Base-by-base conservation (phyloP, 2,329 filamentous ascomycete genomes). In the Penicillium sp. region DNA sequence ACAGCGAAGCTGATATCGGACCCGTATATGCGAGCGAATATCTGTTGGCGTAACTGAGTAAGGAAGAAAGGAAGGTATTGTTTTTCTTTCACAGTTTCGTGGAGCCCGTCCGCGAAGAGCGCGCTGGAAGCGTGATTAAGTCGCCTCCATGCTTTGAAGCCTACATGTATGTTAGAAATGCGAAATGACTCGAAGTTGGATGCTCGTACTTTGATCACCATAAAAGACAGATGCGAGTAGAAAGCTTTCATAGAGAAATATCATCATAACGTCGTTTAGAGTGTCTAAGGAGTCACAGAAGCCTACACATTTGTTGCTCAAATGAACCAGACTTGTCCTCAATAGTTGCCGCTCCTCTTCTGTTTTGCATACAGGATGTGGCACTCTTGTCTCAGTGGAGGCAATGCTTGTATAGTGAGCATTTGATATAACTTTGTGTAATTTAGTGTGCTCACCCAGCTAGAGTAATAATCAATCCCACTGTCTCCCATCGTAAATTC, bases 1-100 rank as follows among this genome's bases (percentile, higher is more conserved):
- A 57, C 55, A 8, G 55, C 55, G 43, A 57, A 57, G 26, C 55
- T 57, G 5, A 57, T 57, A 49, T 57, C 55, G 21, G 55, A 57
- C n/a, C 55, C 55, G 21, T 57, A 57, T 26, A 57, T 57, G 33
- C 55, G 40, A 30, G 55, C 55, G 43, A 57, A 57, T 12, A 52
- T 57, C 47, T 57, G 55, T 30, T 57, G 55, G 20, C 55, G 49
- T 30, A 57, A 24, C 23, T 57, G 35, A 14, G 38, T 53, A 16
- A 57, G 14, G 38, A 57, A 57, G 18, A 57, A 57, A 11, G 55
- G 55, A 5, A 57, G 20, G 3, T 33, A 42, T 18, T 57, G 30
- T 16, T 43, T 42, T 30, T 57, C 55, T 45, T 57, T 57, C 7
- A 49, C 55, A 1, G 55, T 53, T 26, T 57, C 55, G 18, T 57